These are phyloP conservation scores for Penicillium sp. DNA, from an alignment of 2,329 filamentous ascomycete species.

Conservation along the genomic window DNA sequence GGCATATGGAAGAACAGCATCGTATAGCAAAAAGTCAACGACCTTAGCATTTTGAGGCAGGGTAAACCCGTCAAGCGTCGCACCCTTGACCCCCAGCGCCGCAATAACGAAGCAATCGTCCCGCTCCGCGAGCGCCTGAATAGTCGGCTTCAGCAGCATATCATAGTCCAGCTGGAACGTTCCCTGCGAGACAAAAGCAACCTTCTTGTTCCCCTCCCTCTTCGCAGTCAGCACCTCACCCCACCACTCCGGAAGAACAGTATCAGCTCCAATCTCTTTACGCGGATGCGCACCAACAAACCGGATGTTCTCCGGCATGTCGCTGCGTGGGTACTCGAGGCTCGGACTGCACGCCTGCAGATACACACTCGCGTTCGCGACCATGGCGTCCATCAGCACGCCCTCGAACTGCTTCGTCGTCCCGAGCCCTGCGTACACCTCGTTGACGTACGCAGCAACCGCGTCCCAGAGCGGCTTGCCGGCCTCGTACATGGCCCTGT, in stretches of 20 bases:
- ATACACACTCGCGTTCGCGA: neutral
- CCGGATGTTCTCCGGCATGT: constrained; percentile 4
- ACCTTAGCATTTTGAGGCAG: constrained; percentile 3
- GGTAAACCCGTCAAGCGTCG: neutral
- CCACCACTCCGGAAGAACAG: constrained; percentile 8
- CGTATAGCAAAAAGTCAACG: constrained; percentile 7
- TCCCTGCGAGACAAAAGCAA: constrained; percentile 13
- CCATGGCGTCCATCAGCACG: neutral
- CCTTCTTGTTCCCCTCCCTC: neutral
- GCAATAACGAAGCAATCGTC: constrained; percentile 9
- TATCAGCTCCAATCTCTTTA: neutral
- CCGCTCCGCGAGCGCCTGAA: constrained; percentile 1
- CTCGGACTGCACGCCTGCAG: constrained; percentile 13
- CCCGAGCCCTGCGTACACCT: neutral
- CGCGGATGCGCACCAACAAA: constrained; percentile 7
- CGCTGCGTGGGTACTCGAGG: constrained; percentile 16
- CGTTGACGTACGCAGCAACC: constrained; percentile 1
- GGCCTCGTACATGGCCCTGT: constrained; percentile 5
- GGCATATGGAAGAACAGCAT: constrained; percentile 8
- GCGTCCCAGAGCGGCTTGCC: neutral
- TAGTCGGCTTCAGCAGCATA: constrained; percentile 6
- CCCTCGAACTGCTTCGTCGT: neutral
- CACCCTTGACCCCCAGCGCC: constrained; percentile 4
- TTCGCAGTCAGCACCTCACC: neutral
- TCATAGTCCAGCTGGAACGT: constrained; percentile 2